These are phyloP conservation scores for Leptodermis oblonga DNA, from an alignment of 257 asterid genomes.

Conservation along the genomic window DNA sequence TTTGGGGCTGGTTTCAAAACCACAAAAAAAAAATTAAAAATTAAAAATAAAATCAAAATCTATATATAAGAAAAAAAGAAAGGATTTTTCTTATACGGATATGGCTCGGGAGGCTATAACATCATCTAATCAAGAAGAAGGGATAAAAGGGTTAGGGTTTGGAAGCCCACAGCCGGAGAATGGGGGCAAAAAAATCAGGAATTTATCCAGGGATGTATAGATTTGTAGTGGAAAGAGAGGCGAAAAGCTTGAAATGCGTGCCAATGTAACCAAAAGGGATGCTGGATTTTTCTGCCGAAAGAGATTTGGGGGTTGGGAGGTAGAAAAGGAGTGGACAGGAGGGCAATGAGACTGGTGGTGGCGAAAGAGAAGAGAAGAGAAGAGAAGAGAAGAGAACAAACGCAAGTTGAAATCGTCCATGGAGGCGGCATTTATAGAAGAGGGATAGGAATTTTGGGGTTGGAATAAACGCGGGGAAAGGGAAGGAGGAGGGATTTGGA, in stretches of 20 bases:
- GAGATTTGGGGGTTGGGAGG: not conserved
- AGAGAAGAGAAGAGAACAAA: not conserved
- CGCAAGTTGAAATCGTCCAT: not conserved
- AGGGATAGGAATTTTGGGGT: not conserved
- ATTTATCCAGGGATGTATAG: not conserved
- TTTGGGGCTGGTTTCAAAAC: not conserved
- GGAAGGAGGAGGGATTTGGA: slow-evolving; percentile 3
- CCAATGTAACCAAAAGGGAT: slow-evolving; percentile 7
- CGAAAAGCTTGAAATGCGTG: not conserved
- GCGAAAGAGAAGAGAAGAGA: not conserved
- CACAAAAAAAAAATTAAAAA: not conserved
- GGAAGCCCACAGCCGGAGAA: not conserved
- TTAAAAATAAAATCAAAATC: not conserved
- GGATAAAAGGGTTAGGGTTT: slow-evolving; percentile 13
- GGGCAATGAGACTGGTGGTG: not conserved
- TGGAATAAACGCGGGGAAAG: slow-evolving; percentile 18
- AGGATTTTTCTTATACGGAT: not conserved
- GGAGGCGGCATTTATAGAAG: slow-evolving; percentile 13
- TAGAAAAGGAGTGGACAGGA: slow-evolving; percentile 18
- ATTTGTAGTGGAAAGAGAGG: not conserved
- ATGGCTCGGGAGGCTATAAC: slow-evolving; percentile 16
- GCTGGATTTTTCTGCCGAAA: not conserved
- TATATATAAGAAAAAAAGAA: not conserved
- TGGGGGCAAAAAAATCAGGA: not conserved
- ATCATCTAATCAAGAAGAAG: not conserved